Evolutionary conservation across 495 filamentous ascomycete genomes (phyloP).

Genomic region (Podospora conica): DNA sequence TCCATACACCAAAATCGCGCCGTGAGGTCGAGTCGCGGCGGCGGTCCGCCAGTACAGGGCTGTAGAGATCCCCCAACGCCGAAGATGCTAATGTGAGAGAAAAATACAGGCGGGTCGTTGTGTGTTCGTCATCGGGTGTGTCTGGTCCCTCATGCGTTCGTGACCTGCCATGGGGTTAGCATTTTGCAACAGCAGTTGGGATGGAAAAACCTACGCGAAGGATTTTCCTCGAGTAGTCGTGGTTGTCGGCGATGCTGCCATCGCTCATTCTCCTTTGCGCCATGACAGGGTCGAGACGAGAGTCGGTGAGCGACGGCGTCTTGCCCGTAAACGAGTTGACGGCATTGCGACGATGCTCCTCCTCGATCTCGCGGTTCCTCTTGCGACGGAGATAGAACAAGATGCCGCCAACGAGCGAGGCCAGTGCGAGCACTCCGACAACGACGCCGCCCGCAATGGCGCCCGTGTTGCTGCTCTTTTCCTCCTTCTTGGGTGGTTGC

Average conservation of each 20-base stretch:
- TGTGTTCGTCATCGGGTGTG: conserved; percentile 38
- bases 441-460: conserved; percentile 87
- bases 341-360: conserved; percentile 72
- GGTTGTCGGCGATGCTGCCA: conserved; percentile 95
- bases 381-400: conserved; percentile 73
- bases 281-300: conserved; percentile 85
- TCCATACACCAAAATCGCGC: conserved; percentile 35
- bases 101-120: conserved; percentile 44
- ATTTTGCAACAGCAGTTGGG: neutral
- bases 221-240: conserved; percentile 94
- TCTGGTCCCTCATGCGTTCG: conserved; percentile 45
- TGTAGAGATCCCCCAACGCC: conserved; percentile 43
- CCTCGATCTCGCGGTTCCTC: conserved; percentile 65
- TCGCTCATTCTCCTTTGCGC: conserved; percentile 83
- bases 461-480: conserved; percentile 46
- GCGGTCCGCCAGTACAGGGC: conserved; percentile 40
- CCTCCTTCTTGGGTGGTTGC: conserved; percentile 29
- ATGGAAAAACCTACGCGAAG: conserved; percentile 61
- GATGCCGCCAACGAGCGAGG: conserved; percentile 56
- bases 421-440: conserved; percentile 68
- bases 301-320: conserved; percentile 63
- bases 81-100: conserved; percentile 43
- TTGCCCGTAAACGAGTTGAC: conserved; percentile 64
- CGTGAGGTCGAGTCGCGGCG: conserved; percentile 30
- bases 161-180: conserved; percentile 42